A percentile compares a stretch with the other conserved stretches of the same genome.
Conservation (phyloP, 2,329 filamentous ascomycete genomes). For the Diplodia mutila region DNA sequence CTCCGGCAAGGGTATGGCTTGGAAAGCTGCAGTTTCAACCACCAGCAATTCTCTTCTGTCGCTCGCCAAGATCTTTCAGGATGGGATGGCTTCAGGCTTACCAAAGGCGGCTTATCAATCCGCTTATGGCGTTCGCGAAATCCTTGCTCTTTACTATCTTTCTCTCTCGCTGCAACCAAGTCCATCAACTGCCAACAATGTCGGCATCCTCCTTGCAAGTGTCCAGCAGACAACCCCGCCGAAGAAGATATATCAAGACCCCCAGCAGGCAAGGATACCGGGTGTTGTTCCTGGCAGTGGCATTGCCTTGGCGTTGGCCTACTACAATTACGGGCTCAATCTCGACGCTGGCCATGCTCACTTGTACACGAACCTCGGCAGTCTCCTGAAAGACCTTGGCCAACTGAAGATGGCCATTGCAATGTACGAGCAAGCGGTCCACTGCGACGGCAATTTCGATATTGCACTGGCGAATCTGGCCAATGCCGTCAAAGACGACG, state of each 20-base stretch:
- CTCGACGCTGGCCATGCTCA: conserved; percentile 91
- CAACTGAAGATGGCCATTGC: conserved; percentile 88
- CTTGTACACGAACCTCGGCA: conserved; percentile 94
- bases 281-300: conserved; percentile 86
- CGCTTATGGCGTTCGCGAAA: conserved; percentile 82
- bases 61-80: conserved; percentile 95
- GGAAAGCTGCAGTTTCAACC: conserved; percentile 82
- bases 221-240: conserved; percentile 70
- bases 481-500: conserved; percentile 97
- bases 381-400: conserved; percentile 92
- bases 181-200: conserved; percentile 96
- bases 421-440: conserved; percentile 96
- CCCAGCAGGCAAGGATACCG: conserved; percentile 59
- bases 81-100: conserved; percentile 72
- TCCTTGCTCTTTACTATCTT: conserved; percentile 91
- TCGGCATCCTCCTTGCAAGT: conserved; percentile 93
- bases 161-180: conserved; percentile 93
- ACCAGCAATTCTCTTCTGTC: conserved; percentile 96
- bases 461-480: conserved; percentile 96
- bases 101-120: conserved; percentile 55
- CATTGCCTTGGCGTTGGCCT: conserved; percentile 82
- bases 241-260: conserved; percentile 44
- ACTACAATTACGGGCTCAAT: conserved; percentile 91
- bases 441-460: conserved; percentile 91
- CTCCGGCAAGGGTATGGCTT: conserved; percentile 66